Evolutionary conservation across 768 basidiomycete genomes (phyloP).

Genomic region (Paxillus ammoniavirescens): DNA sequence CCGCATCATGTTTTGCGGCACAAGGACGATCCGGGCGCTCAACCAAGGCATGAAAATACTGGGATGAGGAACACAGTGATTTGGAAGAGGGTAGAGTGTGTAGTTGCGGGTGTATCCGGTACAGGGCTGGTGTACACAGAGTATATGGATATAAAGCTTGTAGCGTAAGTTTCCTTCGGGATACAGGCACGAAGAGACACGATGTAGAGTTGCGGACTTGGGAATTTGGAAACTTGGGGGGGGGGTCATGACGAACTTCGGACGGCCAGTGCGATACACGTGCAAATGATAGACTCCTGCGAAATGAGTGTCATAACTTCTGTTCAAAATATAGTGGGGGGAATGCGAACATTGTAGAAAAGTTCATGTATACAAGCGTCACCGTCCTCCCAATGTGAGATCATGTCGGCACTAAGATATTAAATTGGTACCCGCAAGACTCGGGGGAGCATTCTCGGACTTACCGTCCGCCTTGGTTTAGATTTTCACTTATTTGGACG

Average conservation of each 20-base stretch:
- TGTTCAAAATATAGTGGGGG: slow-evolving; percentile 8
- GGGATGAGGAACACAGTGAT: slow-evolving; percentile 16
- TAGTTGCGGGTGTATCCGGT: slow-evolving; percentile 10
- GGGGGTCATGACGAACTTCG: slow-evolving; percentile 24
- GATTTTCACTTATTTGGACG: slow-evolving; percentile 82
- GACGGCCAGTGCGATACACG: slow-evolving; percentile 61
- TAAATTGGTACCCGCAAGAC: slow-evolving; percentile 8
- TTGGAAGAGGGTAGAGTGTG: slow-evolving; percentile 5
- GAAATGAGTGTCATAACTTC: neutral
- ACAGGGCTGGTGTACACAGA: slow-evolving; percentile 7
- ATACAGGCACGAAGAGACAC: slow-evolving; percentile 19
- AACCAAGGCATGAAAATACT: slow-evolving; percentile 18
- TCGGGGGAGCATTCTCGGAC: slow-evolving; percentile 16
- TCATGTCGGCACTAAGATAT: slow-evolving; percentile 65
- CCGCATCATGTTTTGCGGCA: slow-evolving; percentile 11
- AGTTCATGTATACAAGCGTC: slow-evolving; percentile 78
- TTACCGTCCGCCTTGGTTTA: slow-evolving; percentile 82
- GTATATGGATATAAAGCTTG: slow-evolving; percentile 10
- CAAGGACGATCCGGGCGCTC: slow-evolving; percentile 14
- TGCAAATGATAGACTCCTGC: slow-evolving; percentile 72
- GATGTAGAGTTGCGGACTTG: neutral
- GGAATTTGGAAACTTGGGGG: slow-evolving; percentile 13
- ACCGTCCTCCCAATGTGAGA: slow-evolving; percentile 86
- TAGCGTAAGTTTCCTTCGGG: slow-evolving; percentile 15
- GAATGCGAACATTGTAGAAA: slow-evolving; percentile 65